These are phyloP conservation scores for Oryza coarctata DNA, from an alignment of 176 grass and related monocot genomes.

Conservation along the genomic window DNA sequence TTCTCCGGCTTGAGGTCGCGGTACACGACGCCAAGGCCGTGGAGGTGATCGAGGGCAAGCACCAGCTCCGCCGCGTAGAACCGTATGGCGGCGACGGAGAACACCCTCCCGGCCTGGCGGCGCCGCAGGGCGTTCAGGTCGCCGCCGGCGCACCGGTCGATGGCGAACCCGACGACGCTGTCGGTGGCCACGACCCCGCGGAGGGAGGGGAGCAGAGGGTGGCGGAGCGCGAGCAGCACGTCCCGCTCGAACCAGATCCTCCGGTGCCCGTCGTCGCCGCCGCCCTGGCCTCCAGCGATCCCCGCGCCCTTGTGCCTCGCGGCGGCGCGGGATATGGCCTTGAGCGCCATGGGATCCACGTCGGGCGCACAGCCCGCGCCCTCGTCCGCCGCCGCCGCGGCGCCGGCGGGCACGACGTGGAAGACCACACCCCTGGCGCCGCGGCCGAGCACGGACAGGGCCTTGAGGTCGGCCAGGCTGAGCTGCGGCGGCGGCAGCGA, in stretches of 20 bases:
- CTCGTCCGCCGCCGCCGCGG: neutral
- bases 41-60: slow-evolving; percentile 74
- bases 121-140: slow-evolving; percentile 63
- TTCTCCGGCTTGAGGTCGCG: slow-evolving; percentile 82
- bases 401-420: slow-evolving; percentile 34
- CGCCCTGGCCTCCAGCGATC: neutral
- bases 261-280: slow-evolving; percentile 40
- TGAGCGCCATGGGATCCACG: slow-evolving; percentile 49
- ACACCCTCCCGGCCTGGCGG: slow-evolving; percentile 47
- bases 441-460: slow-evolving; percentile 61
- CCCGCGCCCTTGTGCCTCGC: slow-evolving; percentile 33
- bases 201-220: slow-evolving; percentile 71
- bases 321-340: slow-evolving; percentile 57
- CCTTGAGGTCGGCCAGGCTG: slow-evolving; percentile 50
- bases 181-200: slow-evolving; percentile 72
- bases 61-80: slow-evolving; percentile 87
- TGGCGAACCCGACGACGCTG: slow-evolving; percentile 65
- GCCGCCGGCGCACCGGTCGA: slow-evolving; percentile 64
- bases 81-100: slow-evolving; percentile 65
- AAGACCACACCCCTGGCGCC: slow-evolving; percentile 78
- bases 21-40: slow-evolving; percentile 67
- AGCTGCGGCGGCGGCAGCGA: slow-evolving; percentile 32
- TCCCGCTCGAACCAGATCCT: slow-evolving; percentile 85
- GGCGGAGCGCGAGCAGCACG: slow-evolving; percentile 47
- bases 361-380: neutral